phyloP scores from a whole-genome alignment of 2,329 filamentous ascomycete genomes.

The Diaporthe citriasiana region DNA sequence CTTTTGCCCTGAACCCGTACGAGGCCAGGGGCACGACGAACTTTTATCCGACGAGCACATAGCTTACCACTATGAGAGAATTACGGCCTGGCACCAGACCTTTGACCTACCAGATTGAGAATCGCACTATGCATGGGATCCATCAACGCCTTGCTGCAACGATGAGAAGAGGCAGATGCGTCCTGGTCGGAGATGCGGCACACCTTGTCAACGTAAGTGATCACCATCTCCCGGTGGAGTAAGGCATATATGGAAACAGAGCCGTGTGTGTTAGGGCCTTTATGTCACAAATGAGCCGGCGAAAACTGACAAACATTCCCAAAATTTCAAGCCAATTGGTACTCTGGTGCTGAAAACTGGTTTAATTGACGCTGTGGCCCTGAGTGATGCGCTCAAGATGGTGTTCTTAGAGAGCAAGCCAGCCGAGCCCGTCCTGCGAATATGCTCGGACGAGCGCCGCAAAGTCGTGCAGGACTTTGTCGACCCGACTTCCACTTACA shows the following conservation, averaged over 20 bases:
- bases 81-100: neutral
- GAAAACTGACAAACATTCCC: neutral
- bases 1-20: neutral
- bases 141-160: conserved; percentile 20
- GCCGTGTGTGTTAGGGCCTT: neutral
- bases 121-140: neutral
- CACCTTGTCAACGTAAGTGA: conserved; percentile 2
- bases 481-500: neutral
- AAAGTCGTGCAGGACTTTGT: conserved; percentile 9
- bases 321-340: neutral
- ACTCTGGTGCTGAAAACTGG: neutral
- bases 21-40: neutral
- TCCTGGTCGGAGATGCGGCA: neutral
- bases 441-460: neutral
- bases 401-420: neutral
- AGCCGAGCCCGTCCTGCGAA: neutral
- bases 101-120: neutral
- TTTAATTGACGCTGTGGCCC: neutral
- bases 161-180: neutral
- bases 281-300: neutral
- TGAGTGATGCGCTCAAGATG: conserved; percentile 19
- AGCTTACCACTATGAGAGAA: conserved; percentile 6
- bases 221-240: neutral
- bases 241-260: neutral
- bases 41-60: conserved; percentile 2